These are phyloP conservation scores for Lentinula guzmanii DNA, from an alignment of 768 basidiomycete genomes.

Conservation along the genomic window DNA sequence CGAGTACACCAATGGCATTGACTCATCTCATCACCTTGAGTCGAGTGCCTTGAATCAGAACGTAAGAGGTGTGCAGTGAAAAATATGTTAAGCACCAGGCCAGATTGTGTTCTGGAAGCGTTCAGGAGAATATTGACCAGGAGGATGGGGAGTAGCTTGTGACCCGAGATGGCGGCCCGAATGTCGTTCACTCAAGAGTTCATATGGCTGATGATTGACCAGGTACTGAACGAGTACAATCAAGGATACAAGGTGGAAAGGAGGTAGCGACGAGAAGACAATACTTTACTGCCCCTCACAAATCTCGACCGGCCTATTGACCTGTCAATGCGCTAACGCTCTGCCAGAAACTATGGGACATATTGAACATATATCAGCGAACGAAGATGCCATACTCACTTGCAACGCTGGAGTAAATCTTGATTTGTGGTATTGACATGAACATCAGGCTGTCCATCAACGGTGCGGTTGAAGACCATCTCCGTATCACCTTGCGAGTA, in stretches of 20 bases:
- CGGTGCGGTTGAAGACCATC: constrained; percentile 24
- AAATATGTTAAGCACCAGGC: background rate
- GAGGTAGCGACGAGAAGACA: no score
- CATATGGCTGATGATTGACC: no score
- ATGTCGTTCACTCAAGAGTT: no score
- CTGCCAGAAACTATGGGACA: constrained; percentile 7
- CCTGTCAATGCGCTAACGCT: constrained; percentile 5
- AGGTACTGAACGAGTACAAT: no score
- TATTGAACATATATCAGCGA: background rate
- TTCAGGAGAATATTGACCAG: no score
- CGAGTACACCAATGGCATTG: background rate
- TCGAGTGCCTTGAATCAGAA: background rate
- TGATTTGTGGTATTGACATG: constrained; percentile 10
- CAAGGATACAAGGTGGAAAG: no score
- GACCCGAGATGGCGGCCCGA: no score
- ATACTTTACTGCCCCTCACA: background rate
- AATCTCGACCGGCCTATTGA: background rate
- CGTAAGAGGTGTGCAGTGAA: background rate
- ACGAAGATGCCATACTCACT: constrained; percentile 6
- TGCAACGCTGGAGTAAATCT: constrained; percentile 16
- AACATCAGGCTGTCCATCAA: constrained; percentile 9
- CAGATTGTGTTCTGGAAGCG: no score
- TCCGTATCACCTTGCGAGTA: constrained; percentile 12
- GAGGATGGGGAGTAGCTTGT: no score
- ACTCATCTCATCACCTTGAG: background rate